Conservation (phyloP, 306 rosid species). For the Myrica gale region DNA sequence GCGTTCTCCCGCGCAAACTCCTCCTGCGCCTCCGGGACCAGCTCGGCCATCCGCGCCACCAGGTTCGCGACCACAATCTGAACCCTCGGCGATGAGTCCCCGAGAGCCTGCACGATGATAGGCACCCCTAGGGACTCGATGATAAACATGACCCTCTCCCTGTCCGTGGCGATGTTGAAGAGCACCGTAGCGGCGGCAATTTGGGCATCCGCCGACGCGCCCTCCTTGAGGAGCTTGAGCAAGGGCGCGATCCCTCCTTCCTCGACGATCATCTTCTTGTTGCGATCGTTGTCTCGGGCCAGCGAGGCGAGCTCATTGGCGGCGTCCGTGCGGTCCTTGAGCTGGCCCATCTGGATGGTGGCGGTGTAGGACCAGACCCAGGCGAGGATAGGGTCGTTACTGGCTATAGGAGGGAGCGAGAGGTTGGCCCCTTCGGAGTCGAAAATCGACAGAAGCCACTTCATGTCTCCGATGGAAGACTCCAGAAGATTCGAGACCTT, state of each 20-base stretch:
- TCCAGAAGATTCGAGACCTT: conserved; percentile 60
- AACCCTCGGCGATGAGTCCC: conserved; percentile 56
- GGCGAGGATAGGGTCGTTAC: conserved; percentile 73
- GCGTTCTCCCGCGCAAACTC: conserved; percentile 81
- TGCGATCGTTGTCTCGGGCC: conserved; percentile 55
- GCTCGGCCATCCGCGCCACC: conserved; percentile 66
- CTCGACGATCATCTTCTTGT: conserved; percentile 67
- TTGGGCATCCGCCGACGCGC: conserved; percentile 59
- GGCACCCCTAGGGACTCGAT: conserved; percentile 48
- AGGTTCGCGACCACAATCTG: conserved; percentile 60
- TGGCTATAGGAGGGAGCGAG: conserved; percentile 71
- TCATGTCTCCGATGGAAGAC: conserved; percentile 71
- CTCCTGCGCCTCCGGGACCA: conserved; percentile 44
- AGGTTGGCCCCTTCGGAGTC: conserved; percentile 56
- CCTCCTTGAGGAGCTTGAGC: conserved; percentile 66
- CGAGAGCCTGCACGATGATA: conserved; percentile 58
- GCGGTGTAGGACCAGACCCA: conserved; percentile 78
- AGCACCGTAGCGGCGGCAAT: conserved; percentile 71
- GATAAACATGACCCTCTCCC: conserved; percentile 37
- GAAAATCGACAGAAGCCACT: conserved; percentile 63
- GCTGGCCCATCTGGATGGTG: conserved; percentile 70
- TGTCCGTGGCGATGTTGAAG: conserved; percentile 42
- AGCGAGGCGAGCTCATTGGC: conserved; percentile 51
- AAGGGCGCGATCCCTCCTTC: conserved; percentile 74
- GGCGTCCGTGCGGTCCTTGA: conserved; percentile 63